phyloP scores from a whole-genome alignment of 768 basidiomycete species.

The Psilocybe subaeruginosa region DNA sequence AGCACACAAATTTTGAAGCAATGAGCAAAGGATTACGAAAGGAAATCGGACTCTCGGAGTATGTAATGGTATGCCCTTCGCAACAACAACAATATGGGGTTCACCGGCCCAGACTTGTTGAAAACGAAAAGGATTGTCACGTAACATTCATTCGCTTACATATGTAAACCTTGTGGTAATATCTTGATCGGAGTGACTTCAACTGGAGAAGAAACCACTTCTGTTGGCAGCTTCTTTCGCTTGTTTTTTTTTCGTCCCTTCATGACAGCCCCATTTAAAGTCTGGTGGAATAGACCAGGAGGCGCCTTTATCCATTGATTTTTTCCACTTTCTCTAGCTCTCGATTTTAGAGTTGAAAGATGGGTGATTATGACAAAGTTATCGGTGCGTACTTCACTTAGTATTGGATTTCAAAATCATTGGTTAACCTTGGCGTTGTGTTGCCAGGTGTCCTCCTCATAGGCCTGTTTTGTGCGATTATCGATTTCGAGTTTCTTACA shows the following conservation, averaged over 20 bases:
- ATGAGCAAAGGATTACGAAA: neutral
- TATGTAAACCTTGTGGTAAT: constrained; percentile 5
- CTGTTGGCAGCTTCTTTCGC: constrained; percentile 11
- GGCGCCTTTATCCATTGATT: neutral
- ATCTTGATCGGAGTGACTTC: constrained; percentile 11
- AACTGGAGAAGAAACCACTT: constrained; percentile 7
- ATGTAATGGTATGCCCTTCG: neutral
- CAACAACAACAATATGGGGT: neutral
- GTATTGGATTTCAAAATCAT: neutral
- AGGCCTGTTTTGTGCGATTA: constrained; percentile 29
- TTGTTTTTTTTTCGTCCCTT: constrained; percentile 14
- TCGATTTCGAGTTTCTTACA: neutral
- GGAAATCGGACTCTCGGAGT: neutral
- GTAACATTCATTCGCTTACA: constrained; percentile 3
- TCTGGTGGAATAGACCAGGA: neutral
- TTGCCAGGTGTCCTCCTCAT: constrained; percentile 27
- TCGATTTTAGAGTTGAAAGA: constrained; percentile 9
- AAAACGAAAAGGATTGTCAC: neutral
- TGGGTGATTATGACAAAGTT: constrained; percentile 29
- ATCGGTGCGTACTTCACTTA: constrained; percentile 23
- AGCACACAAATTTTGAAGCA: no score
- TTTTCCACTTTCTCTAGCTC: neutral
- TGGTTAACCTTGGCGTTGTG: neutral
- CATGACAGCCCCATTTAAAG: constrained; percentile 11
- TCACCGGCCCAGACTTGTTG: neutral